Evolutionary conservation across 2,329 filamentous ascomycete species (phyloP).

Genomic region (Phaeosphaeriaceae sp.): DNA sequence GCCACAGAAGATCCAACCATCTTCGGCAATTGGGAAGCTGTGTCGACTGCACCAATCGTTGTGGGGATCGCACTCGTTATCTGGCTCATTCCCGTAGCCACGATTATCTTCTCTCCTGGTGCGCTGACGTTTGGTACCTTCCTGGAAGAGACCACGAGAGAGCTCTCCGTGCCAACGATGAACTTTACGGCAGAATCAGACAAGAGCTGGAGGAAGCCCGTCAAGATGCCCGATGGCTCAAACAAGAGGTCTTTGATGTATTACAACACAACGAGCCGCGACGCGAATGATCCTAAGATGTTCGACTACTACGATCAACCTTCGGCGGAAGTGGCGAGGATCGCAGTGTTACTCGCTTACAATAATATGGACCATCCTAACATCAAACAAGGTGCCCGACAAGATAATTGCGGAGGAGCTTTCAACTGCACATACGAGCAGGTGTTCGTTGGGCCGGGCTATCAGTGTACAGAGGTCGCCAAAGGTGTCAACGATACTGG

Average conservation of each 20-base stretch:
- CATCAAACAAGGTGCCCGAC: constrained; percentile 37
- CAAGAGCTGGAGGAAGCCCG: constrained; percentile 41
- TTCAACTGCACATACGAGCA: constrained; percentile 47
- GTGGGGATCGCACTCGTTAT: constrained; percentile 38
- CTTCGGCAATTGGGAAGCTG: constrained; percentile 43
- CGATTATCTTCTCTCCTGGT: constrained; percentile 49
- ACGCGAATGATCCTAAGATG: constrained; percentile 23
- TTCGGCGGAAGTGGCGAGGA: constrained; percentile 34
- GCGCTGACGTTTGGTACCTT: constrained; percentile 47
- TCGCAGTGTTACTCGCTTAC: constrained; percentile 42
- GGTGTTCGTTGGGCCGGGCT: constrained; percentile 39
- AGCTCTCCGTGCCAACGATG: constrained; percentile 28
- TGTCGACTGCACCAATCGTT: constrained; percentile 36
- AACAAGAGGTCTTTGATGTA: constrained; percentile 40
- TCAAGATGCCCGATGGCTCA: constrained; percentile 27
- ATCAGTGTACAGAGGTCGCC: constrained; percentile 42
- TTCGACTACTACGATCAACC: constrained; percentile 49
- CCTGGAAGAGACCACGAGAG: constrained; percentile 12
- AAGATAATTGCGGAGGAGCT: constrained; percentile 44
- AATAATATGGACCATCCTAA: constrained; percentile 38
- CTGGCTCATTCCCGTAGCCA: constrained; percentile 47
- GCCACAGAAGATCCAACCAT: constrained; percentile 44
- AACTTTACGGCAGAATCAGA: constrained; percentile 43
- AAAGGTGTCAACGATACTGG: constrained; percentile 7
- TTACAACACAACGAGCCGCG: constrained; percentile 44